Evolutionary conservation across 768 basidiomycete species (phyloP), one percentile per base, ranked within the genome.

Genomic region (Hysterangium stoloniferum): DNA sequence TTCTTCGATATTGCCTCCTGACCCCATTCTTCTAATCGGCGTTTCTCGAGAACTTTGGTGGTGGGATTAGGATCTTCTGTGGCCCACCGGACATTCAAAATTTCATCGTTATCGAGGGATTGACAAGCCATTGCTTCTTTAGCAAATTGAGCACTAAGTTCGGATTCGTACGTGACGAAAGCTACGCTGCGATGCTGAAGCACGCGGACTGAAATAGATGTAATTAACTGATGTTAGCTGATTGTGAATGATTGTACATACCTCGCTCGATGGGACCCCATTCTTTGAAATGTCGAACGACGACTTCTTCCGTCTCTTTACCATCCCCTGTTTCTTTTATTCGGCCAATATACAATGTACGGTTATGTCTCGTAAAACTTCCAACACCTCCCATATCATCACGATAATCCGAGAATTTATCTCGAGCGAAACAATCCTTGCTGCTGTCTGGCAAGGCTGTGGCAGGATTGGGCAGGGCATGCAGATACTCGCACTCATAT

Each of bases 341-440:
- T 49, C 91, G 76, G 2, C 95, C 95, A 38, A 99, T 79, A 63
- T 99, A 99, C 13, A 99, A 64, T 33, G 96, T 98, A 53, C 95
- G 71, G 64, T 99, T 99, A 65, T 91, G 86, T 33, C 94, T 71
- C 59, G 86, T 87, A 70, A 98, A 98, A 53, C 88, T 92, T 11
- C 96, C 96, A 27, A 98, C 95, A 68, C 96, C 96, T 59, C 96
- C 96, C 96, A 99, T 98, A 64, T 99, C 96, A 64, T 99, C 96
- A 54, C 95, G 74, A 67, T 99, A 99, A 66, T 96, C 93, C 0
- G 93, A 71, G 65, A 97, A 96, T 69, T 97, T 97, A 71, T 96
- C 93, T 40, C 96, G 74, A 0, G 90, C 92, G 63, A 99, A 99
- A 63, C 92, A 95, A 66, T 99, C 96, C 64, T 95, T 89, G 6